phyloP scores from a whole-genome alignment of 2,329 filamentous ascomycete species.

The Salinomyces thailandicus region DNA sequence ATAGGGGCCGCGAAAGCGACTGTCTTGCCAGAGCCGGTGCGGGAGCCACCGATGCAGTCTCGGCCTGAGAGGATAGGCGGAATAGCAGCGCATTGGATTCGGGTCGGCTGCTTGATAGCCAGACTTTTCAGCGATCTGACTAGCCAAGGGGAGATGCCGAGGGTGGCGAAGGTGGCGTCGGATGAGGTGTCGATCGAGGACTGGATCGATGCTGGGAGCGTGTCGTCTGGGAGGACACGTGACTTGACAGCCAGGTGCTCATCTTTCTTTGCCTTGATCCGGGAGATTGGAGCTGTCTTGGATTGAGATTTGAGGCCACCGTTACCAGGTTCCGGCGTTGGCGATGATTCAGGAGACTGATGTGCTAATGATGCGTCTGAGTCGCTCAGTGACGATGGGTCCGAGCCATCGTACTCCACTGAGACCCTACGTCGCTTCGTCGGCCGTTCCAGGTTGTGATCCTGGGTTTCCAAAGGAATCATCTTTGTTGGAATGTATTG shows the following conservation, averaged over 20 bases:
- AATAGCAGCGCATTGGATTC: conserved; percentile 87
- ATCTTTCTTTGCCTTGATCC: conserved; percentile 15
- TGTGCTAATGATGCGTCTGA: conserved; percentile 1
- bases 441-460: conserved; percentile 5
- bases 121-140: conserved; percentile 64
- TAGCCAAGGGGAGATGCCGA: conserved; percentile 54
- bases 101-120: conserved; percentile 80
- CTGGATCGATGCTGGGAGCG: conserved; percentile 14
- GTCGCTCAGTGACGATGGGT: not conserved
- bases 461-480: too few relatives aligned
- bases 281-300: conserved; percentile 7
- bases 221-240: not conserved
- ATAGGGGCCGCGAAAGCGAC: conserved; percentile 93
- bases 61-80: conserved; percentile 82
- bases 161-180: conserved; percentile 21
- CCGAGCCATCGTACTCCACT: not conserved
- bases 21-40: conserved; percentile 95
- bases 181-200: conserved; percentile 18
- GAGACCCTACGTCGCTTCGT: conserved; percentile 4
- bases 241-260: not conserved
- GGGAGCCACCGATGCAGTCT: conserved; percentile 89
- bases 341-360: not conserved
- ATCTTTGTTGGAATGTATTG: too few relatives aligned
- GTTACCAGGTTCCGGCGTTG: too few relatives aligned
- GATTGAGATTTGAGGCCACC: not conserved